A percentile compares a stretch with the other conserved stretches of the same genome.
These are phyloP conservation scores for Lactifluus echinatus DNA, from an alignment of 768 basidiomycete species.

Conservation along the genomic window DNA sequence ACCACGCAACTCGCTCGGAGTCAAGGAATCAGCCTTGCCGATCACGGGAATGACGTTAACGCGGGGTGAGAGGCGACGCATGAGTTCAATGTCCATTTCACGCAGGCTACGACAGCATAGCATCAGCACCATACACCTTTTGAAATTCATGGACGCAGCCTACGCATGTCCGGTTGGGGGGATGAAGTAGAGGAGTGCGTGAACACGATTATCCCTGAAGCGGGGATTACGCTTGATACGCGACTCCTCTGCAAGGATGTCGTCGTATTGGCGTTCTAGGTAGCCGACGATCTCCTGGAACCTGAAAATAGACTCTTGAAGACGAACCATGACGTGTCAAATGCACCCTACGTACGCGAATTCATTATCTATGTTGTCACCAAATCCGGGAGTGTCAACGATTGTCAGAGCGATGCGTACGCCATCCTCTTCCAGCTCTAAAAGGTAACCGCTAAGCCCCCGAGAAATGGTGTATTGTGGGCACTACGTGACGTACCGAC, in stretches of 20 bases:
- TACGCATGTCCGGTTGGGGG: conserved; percentile 97
- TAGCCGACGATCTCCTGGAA: conserved; percentile 96
- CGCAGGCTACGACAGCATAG: conserved; percentile 48
- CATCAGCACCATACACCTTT: not conserved
- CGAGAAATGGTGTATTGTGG: not conserved
- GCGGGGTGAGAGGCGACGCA: conserved; percentile 94
- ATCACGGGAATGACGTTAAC: conserved; percentile 99
- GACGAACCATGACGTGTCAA: not conserved
- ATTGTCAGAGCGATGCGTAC: conserved; percentile 97
- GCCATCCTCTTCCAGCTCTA: conserved; percentile 97
- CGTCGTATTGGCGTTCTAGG: conserved; percentile 98
- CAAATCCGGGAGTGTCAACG: conserved; percentile 98
- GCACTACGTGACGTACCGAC: conserved; percentile 54
- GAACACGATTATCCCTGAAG: conserved; percentile 96
- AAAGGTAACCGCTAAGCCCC: not conserved
- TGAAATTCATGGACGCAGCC: conserved; percentile 24
- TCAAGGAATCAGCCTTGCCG: conserved; percentile 94
- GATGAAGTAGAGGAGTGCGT: conserved; percentile 96
- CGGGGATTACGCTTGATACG: conserved; percentile 99
- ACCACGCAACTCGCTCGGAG: conserved; percentile 82
- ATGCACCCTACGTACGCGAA: conserved; percentile 62
- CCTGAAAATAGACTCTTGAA: conserved; percentile 33
- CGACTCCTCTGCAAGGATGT: conserved; percentile 96
- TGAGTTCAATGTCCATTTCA: conserved; percentile 98
- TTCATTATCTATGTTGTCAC: conserved; percentile 98